Conservation (phyloP, 345 rosid species). For the Gossypium turneri region DNA sequence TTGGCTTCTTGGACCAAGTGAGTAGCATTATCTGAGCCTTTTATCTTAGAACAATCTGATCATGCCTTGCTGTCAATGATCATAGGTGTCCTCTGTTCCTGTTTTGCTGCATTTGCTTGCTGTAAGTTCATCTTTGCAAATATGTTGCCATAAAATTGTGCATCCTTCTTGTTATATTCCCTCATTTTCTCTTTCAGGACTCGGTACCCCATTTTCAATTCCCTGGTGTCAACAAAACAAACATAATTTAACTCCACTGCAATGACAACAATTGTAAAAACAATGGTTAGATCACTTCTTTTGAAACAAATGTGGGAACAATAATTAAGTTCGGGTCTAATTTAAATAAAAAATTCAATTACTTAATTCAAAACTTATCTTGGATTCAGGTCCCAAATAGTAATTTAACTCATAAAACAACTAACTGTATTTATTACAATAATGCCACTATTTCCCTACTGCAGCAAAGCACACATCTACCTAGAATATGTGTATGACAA, state of each 20-base stretch:
- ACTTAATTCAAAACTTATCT: too few species aligned
- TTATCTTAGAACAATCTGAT: background rate
- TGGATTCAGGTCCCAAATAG: too few species aligned
- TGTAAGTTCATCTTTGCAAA: conserved; percentile 44
- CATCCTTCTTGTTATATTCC: conserved; percentile 77
- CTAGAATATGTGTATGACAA: background rate
- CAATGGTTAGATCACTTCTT: too few species aligned
- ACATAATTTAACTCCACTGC: background rate
- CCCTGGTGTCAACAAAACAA: conserved; percentile 38
- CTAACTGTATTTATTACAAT: too few species aligned
- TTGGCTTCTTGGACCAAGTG: background rate
- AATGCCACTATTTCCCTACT: too few species aligned
- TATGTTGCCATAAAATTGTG: conserved; percentile 64
- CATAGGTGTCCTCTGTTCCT: conserved; percentile 16
- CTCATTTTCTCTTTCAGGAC: conserved; percentile 63
- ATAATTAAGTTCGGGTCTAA: too few species aligned
- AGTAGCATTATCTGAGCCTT: background rate
- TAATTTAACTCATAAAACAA: too few species aligned
- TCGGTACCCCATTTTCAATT: conserved; percentile 66
- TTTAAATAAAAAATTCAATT: too few species aligned
- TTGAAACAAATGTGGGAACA: too few species aligned
- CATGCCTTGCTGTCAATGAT: conserved; percentile 30
- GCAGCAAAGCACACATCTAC: too few species aligned
- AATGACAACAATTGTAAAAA: background rate
- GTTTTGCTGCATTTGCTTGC: conserved; percentile 17